A percentile compares a stretch with the other conserved stretches of the same genome.
These are phyloP conservation scores for Acanthamoeba lugdunensis DNA, from an alignment of 208 protist species.

Conservation along the genomic window DNA sequence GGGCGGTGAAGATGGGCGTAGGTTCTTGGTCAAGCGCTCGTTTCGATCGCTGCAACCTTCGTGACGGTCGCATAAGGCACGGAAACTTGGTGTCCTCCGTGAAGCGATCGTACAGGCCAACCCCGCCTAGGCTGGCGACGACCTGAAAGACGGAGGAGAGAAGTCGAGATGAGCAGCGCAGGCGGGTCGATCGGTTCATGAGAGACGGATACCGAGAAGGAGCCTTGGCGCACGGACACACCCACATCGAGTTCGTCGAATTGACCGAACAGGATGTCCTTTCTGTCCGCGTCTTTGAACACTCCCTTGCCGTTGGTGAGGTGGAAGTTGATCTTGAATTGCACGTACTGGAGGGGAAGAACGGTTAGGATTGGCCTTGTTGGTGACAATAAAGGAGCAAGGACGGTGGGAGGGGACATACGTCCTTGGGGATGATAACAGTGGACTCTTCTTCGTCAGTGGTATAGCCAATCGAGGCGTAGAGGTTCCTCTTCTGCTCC, in stretches of 20 bases:
- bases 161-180: background rate
- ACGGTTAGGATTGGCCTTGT: background rate
- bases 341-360: constrained; percentile 9
- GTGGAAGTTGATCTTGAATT: constrained; percentile 69
- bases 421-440: constrained; percentile 47
- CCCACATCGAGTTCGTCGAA: constrained; percentile 71
- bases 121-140: constrained; percentile 24
- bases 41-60: background rate
- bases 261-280: constrained; percentile 51
- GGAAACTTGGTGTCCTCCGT: constrained; percentile 55
- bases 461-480: constrained; percentile 43
- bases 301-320: constrained; percentile 36
- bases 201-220: constrained; percentile 18
- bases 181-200: background rate
- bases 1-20: constrained; percentile 38
- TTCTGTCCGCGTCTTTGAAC: constrained; percentile 21
- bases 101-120: constrained; percentile 31
- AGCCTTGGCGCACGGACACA: constrained; percentile 27
- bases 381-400: background rate
- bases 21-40: background rate
- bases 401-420: background rate
- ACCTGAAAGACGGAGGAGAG: background rate
- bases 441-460: constrained; percentile 31
- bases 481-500: constrained; percentile 70
- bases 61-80: constrained; percentile 44